Evolutionary conservation across 2,329 filamentous ascomycete genomes (phyloP), one percentile per base, ranked within the genome.

Genomic region (Epichloe hybrida): DNA sequence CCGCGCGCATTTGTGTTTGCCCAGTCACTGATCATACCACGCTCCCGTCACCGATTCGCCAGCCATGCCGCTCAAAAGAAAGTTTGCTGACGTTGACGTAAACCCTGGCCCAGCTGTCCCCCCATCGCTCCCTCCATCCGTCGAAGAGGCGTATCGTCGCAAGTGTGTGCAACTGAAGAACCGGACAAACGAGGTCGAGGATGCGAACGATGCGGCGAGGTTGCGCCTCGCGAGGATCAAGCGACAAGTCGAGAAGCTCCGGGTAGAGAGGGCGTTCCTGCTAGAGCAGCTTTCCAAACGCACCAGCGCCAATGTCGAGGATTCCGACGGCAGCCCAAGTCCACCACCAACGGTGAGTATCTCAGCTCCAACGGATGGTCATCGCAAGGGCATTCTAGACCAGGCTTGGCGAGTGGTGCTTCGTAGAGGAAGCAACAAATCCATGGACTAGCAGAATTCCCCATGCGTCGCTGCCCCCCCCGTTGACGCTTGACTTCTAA

Each of bases 131-230:
- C 88, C 91, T 20, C 91, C 93, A 15, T 95, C 89, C 15, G 89
- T 97, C 55, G 91, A 98, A 69, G 85, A 91, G 65, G 90, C 91
- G 47, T 98, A 97, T 70, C 89, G 93, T 61, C 81, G 88, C 57
- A 97, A 98, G 80, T 97, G 91, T 68, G 88, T 96, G 64, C 86
- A 94, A 60, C 79, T 98, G 21, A 94, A 94, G 71, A 86, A 88
- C 60, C 86, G 93, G 54, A 86, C 93, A 56, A 86, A 83, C 65
- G 90, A 96, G 66, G 88, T 97, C 60, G 90, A 97, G 66, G 83
- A 88, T 53, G 84, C 88, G 62, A 96, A 96, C 66, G 89, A 95
- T 60, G 79, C 86, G 52, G 84, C 88, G 45, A 81, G 88, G 50
- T 73, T 88, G 49, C 85, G 88, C 48, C 85, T 95, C 56, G 74